phyloP scores from a whole-genome alignment of 805 yeast genomes.

The Yarrowia divulgata region DNA sequence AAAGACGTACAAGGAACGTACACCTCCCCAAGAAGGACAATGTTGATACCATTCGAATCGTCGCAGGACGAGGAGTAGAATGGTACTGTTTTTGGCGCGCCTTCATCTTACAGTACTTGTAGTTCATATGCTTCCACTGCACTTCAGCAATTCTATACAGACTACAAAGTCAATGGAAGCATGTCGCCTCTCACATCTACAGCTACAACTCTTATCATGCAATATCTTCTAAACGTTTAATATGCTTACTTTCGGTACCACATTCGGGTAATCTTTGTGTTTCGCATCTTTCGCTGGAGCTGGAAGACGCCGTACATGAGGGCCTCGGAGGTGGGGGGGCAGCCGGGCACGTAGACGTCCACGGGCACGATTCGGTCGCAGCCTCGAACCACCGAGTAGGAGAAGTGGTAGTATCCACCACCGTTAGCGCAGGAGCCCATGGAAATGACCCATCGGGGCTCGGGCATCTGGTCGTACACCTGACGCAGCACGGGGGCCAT shows the following conservation, averaged over 20 bases:
- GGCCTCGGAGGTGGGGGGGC: constrained; percentile 92
- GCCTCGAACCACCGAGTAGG: constrained; percentile 87
- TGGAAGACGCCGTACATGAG: constrained; percentile 90
- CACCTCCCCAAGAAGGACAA: no score
- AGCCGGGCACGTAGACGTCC: constrained; percentile 90
- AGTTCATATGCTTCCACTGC: no score
- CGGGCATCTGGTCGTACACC: constrained; percentile 94
- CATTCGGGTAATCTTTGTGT: constrained; percentile 78
- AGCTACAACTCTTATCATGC: no score
- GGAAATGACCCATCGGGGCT: constrained; percentile 91
- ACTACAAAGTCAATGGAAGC: no score
- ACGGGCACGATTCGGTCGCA: constrained; percentile 89
- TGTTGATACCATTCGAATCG: no score
- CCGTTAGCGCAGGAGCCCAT: constrained; percentile 96
- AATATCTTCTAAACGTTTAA: background rate
- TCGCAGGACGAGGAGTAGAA: no score
- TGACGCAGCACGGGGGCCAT: constrained; percentile 95
- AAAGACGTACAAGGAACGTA: no score
- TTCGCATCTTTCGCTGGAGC: constrained; percentile 88
- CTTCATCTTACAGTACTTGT: no score
- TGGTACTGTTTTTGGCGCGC: no score
- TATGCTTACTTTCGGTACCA: constrained; percentile 70
- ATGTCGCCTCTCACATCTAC: no score
- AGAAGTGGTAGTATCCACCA: constrained; percentile 91
- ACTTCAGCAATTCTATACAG: no score